These are phyloP conservation scores for Populus hybrid DNA, from an alignment of 441 rosid species.

Conservation along the genomic window DNA sequence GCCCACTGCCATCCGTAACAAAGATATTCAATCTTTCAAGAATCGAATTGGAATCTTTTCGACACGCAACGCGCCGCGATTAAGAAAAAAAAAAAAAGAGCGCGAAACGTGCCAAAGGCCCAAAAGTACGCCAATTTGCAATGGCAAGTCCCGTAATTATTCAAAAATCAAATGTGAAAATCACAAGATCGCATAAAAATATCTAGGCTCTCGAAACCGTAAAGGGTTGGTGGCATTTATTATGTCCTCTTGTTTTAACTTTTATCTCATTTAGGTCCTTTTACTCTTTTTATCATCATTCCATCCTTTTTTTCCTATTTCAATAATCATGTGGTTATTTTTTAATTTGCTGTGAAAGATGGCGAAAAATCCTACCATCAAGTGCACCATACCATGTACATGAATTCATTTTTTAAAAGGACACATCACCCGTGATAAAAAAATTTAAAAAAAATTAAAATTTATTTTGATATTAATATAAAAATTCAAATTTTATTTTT, in stretches of 20 bases:
- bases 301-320: too few species aligned
- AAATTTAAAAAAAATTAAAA: too few species aligned
- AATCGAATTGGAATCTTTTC: not conserved
- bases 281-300: too few species aligned
- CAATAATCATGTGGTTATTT: too few species aligned
- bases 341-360: too few species aligned
- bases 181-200: slow-evolving; percentile 25
- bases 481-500: too few species aligned
- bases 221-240: not conserved
- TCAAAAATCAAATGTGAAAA: not conserved
- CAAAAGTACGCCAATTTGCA: not conserved
- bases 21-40: not conserved
- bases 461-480: too few species aligned
- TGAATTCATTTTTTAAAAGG: too few species aligned
- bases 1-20: too few species aligned
- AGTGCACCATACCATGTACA: too few species aligned
- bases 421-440: too few species aligned
- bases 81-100: not conserved
- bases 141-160: slow-evolving; percentile 33
- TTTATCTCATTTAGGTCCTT: not conserved
- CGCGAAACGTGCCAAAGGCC: not conserved
- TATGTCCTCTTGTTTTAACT: not conserved
- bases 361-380: too few species aligned
- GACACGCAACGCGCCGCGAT: not conserved
- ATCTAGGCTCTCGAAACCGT: slow-evolving; percentile 19